A percentile compares a stretch with the other conserved stretches of the same genome.
Evolutionary conservation across 495 filamentous ascomycete genomes (phyloP).

Genomic region (Trichoderma erinaceum): DNA sequence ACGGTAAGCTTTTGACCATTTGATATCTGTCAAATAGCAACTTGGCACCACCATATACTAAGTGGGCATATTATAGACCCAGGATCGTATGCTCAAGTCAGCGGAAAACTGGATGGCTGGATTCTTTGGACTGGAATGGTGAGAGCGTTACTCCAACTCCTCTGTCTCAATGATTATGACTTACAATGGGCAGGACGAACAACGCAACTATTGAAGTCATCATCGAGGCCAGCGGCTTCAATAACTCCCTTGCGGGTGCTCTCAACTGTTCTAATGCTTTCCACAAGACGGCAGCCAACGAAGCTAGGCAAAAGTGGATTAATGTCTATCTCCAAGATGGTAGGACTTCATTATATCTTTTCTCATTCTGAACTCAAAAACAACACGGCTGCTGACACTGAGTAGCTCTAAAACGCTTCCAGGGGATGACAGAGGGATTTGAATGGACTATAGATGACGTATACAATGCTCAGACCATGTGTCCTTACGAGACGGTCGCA

Average conservation of each 20-base stretch:
- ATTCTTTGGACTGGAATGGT: slow-evolving; percentile 59
- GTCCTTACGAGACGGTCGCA: slow-evolving; percentile 69
- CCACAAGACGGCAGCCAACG: slow-evolving; percentile 40
- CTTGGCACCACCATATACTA: not conserved
- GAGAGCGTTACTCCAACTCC: not conserved
- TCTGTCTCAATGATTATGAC: slow-evolving; percentile 36
- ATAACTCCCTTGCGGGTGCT: slow-evolving; percentile 60
- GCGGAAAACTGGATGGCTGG: slow-evolving; percentile 68
- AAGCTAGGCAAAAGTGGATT: slow-evolving; percentile 49
- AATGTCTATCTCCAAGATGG: slow-evolving; percentile 44
- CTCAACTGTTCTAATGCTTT: slow-evolving; percentile 53
- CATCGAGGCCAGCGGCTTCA: slow-evolving; percentile 53
- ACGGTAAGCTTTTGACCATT: slow-evolving; percentile 39
- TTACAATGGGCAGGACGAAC: slow-evolving; percentile 33
- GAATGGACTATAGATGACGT: slow-evolving; percentile 46
- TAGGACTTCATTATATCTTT: slow-evolving; percentile 5
- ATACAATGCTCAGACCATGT: slow-evolving; percentile 60
- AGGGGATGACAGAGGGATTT: slow-evolving; percentile 41
- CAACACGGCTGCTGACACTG: not conserved
- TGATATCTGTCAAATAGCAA: not conserved
- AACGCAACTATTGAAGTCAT: slow-evolving; percentile 59
- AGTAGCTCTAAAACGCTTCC: slow-evolving; percentile 41
- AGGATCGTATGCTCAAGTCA: slow-evolving; percentile 67
- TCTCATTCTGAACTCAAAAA: not conserved
- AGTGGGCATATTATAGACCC: slow-evolving; percentile 31